Base-by-base conservation (phyloP, 2,329 filamentous ascomycete species). In the Neofusicoccum ribis region DNA sequence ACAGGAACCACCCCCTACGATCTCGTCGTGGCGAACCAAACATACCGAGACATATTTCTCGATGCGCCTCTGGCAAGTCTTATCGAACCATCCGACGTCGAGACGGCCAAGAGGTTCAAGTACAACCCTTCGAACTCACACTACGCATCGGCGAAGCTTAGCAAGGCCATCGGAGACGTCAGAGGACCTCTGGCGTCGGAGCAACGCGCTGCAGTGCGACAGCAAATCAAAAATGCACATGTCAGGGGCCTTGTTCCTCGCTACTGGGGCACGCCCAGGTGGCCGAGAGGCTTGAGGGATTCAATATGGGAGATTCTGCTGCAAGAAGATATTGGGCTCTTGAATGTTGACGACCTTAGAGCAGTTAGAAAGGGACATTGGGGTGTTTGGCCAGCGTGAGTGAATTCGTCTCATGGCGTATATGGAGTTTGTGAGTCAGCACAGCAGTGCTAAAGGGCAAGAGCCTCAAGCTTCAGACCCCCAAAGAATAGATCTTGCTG, bases 1-100 rank as follows among this genome's bases (percentile, higher is more conserved):
- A 91, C 88, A 1, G 90, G 90, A 12, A 85, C 85, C 68, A 84
- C 86, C 0, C 86, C 84, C 0, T 88, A 89, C 70, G 81, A 86
- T 63, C 71, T 83, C 8, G 71, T 90, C 9, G 76, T 82, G 3
- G 73, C 78, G n/a, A 85, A 86, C 70, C 69, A 77, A 5, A 85
- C 82, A 1, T 82, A 85, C 67, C 80, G 86, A 36, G 87, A 90
- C 73, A 78, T 86, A 63, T 90, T 90, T 75, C 88, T 87, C 71
- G 89, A 91, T 69, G 89, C 88, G 0, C 88, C 88, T 0, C 79
- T 91, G 0, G 23, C 43, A 14, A 27, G 17, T 11, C 62, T 64
- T 23, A 5, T 46, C 11, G 5, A 39, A 12, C 14, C 31, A 3
- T 41, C 39, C 12, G 52, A 51, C 15, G 15, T 43, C 2, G n/a